Base-by-base conservation (phyloP, 169 alveolate species). In the Cryptosporidium parvum region DNA sequence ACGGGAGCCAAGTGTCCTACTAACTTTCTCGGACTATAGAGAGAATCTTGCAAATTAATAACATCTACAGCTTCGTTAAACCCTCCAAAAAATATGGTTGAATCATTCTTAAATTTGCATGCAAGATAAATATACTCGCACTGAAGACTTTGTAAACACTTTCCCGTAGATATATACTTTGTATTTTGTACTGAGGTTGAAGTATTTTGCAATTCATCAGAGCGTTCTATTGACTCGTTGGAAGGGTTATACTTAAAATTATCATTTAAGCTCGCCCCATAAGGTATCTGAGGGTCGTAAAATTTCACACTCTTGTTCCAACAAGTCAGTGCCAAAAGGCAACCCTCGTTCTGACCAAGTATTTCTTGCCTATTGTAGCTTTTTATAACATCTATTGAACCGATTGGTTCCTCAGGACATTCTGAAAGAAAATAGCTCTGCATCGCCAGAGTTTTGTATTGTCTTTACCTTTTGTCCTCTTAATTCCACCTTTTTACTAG, bases 261-360 rank as follows among this genome's bases (percentile, higher is more conserved):
- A 26, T 56, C 70, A 29, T 56, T 44, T n/a, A n/a, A 23, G 16
- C 12, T 21, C 35, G 21, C 9, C 33, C 58, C 59, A 10, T 23
- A 62, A 39, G 56, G 53, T 48, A 80, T 37, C 16, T 80, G 73
- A 37, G 75, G 65, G 35, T 80, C 75, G 31, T 62, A 80, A 26
- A 80, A 23, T 62, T 75, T 59, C 80, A 80, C 73, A 37, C 69
- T 80, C 51, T 80, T 80, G 53, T 80, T 73, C 89, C 89, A 80
- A 3, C 70, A 80, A 62, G 89, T 62, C 44, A 80, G 35, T 59
- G 89, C 73, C 52, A 80, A n/a, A 3, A 80, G 26, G 33, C 72
- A 73, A 1, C 56, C 71, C 18, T 73, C 72, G n/a, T 26, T 58
- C 12, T 62, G 68, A 5, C 48, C 35, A 16, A 31, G 53, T 37